These are phyloP conservation scores for Acrasis kona DNA, from an alignment of 78 protist species.

Conservation along the genomic window DNA sequence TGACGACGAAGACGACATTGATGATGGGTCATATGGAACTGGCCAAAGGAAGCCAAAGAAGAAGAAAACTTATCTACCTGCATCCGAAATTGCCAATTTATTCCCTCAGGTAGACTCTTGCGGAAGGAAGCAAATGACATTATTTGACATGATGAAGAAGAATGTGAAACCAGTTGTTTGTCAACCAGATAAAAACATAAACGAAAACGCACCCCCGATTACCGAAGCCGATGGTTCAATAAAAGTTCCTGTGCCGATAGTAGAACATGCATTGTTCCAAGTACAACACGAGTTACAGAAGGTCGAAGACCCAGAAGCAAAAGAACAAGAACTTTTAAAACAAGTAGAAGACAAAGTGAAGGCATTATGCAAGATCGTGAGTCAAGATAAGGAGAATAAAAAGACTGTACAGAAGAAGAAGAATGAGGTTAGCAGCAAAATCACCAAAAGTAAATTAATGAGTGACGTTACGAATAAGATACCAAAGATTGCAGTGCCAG, in stretches of 20 bases:
- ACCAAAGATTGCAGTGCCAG: no score
- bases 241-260: neutral
- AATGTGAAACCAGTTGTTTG: no score
- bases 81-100: neutral
- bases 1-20: neutral
- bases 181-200: neutral
- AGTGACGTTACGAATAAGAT: no score
- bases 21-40: neutral
- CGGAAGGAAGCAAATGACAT: neutral
- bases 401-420: neutral
- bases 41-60: neutral
- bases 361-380: neutral
- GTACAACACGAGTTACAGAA: neutral
- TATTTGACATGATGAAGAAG: neutral
- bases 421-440: neutral
- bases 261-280: neutral
- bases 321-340: no score
- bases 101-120: neutral
- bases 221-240: neutral
- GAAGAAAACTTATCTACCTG: neutral
- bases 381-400: neutral
- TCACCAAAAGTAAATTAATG: neutral
- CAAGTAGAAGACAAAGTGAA: neutral
- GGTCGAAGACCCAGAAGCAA: no score
- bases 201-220: neutral